Evolutionary conservation across 345 rosid species (phyloP).

Genomic region (Eucalyptus pauciflora): DNA sequence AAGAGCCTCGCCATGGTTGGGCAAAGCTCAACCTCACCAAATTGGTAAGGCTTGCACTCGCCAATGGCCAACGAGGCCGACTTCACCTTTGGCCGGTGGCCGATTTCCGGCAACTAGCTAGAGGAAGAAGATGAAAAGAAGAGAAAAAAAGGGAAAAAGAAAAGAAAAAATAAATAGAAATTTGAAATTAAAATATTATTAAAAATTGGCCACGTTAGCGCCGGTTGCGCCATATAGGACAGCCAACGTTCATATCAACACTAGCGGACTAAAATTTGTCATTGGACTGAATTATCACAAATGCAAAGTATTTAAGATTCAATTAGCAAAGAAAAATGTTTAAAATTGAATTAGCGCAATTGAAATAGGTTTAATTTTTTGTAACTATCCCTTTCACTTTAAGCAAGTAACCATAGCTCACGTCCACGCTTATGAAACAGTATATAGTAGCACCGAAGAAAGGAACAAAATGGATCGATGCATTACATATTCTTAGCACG

Average conservation of each 20-base stretch:
- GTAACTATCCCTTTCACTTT: not conserved
- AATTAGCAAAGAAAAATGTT: no score
- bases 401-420: not conserved
- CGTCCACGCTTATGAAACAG: not conserved
- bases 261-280: no score
- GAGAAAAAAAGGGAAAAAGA: no score
- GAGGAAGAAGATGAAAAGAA: not conserved
- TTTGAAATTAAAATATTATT: no score
- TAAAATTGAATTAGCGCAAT: no score
- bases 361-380: no score
- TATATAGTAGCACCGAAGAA: not conserved
- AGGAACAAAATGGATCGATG: not conserved
- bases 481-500: not conserved
- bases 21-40: not conserved
- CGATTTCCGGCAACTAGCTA: fast-evolving
- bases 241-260: fast-evolving
- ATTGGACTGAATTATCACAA: no score
- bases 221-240: fast-evolving
- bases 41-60: not conserved
- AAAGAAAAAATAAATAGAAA: no score
- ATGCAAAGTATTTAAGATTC: no score
- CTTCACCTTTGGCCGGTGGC: not conserved
- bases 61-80: fast-evolving
- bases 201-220: no score
- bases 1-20: not conserved